Percentiles rank a stretch among this genome's conserved stretches.
Evolutionary conservation across 805 yeast genomes (phyloP).

Genomic region (Saccharomycopsis amapae): DNA sequence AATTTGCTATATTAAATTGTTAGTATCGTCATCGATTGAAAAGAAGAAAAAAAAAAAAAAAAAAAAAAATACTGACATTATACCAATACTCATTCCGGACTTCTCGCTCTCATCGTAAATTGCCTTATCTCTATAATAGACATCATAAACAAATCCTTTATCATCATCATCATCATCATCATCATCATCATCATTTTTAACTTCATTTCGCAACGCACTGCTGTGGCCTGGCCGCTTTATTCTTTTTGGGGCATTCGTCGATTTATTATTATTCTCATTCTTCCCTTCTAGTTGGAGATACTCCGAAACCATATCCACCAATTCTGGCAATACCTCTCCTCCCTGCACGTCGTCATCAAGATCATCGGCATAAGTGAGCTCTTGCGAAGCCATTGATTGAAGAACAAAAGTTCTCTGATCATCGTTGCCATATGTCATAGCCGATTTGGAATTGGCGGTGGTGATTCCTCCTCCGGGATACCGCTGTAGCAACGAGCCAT

Average conservation of each 20-base stretch:
- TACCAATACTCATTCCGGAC: constrained; percentile 24
- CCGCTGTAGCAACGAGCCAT: too few relatives aligned
- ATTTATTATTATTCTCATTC: constrained; percentile 1
- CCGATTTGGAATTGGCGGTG: too few relatives aligned
- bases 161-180: constrained; percentile 24
- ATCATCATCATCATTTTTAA: neutral
- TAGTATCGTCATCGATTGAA: constrained; percentile 14
- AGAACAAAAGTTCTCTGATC: constrained; percentile 15
- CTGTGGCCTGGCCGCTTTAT: constrained; percentile 10
- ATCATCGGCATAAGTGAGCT: constrained; percentile 5
- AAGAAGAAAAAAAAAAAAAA: too few relatives aligned
- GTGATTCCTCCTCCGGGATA: neutral
- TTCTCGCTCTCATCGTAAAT: constrained; percentile 42
- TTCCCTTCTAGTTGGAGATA: constrained; percentile 39
- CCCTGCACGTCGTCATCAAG: constrained; percentile 18
- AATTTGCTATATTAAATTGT: constrained; percentile 29
- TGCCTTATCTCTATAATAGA: constrained; percentile 61
- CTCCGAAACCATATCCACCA: constrained; percentile 67
- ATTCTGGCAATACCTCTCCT: constrained; percentile 46
- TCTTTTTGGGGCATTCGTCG: neutral
- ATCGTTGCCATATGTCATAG: too few relatives aligned
- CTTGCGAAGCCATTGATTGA: too few relatives aligned
- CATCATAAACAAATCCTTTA: constrained; percentile 87
- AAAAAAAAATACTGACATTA: too few relatives aligned
- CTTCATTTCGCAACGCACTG: neutral